These are phyloP conservation scores for Mycena rosella DNA, from an alignment of 768 basidiomycete species.

Conservation along the genomic window DNA sequence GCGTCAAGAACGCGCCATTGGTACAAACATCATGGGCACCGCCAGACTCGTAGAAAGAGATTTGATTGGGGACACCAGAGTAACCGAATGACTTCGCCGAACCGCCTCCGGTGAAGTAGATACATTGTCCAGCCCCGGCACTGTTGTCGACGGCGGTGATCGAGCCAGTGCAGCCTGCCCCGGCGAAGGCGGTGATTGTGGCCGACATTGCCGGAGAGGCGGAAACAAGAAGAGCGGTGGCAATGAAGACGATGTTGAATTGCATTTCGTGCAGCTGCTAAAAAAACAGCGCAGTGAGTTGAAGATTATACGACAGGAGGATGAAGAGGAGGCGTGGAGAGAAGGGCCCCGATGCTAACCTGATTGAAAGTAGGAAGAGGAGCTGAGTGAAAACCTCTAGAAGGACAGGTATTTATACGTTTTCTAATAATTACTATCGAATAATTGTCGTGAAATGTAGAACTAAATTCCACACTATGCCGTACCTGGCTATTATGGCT, in stretches of 20 bases:
- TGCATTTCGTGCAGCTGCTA: conserved; percentile 38
- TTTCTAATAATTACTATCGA: neutral
- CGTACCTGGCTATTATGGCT: too few species aligned
- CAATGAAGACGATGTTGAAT: conserved; percentile 32
- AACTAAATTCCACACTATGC: too few species aligned
- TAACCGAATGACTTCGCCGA: conserved; percentile 16
- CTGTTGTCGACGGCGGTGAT: conserved; percentile 13
- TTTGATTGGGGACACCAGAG: too few species aligned
- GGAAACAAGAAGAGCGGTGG: too few species aligned
- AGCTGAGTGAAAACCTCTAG: conserved; percentile 8
- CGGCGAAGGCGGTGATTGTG: conserved; percentile 7
- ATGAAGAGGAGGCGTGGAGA: conserved; percentile 1
- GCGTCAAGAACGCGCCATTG: neutral
- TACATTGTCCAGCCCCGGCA: conserved; percentile 17
- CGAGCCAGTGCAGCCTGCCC: conserved; percentile 6
- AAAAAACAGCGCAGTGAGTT: conserved; percentile 13
- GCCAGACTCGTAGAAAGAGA: neutral
- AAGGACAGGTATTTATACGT: conserved; percentile 11
- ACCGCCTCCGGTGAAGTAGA: conserved; percentile 23
- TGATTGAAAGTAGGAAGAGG: conserved; percentile 14
- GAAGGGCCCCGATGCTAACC: too few species aligned
- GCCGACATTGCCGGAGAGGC: conserved; percentile 15
- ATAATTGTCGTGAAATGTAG: too few species aligned
- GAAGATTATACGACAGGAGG: conserved; percentile 14
- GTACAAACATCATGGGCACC: neutral